These are phyloP conservation scores for Blastocystis sp. DNA, from an alignment of 352 stramenopile species.

Conservation along the genomic window DNA sequence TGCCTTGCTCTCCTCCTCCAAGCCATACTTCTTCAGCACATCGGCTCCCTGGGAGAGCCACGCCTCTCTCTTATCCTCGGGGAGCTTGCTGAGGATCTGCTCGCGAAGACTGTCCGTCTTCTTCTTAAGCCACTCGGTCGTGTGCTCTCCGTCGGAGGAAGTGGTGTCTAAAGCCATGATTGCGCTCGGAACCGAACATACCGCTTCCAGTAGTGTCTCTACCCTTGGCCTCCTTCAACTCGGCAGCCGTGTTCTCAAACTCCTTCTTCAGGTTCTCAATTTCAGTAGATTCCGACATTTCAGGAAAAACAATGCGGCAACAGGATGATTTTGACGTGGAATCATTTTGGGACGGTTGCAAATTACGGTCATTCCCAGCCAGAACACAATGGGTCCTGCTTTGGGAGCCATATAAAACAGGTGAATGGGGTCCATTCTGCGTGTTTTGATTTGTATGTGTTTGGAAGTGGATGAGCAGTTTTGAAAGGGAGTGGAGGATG, in stretches of 20 bases:
- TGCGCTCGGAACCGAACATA: slow-evolving; percentile 22
- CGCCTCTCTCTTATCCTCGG: slow-evolving; percentile 66
- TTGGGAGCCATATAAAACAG: no score
- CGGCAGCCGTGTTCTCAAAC: slow-evolving; percentile 67
- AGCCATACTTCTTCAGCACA: slow-evolving; percentile 66
- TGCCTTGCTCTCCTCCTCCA: slow-evolving; percentile 60
- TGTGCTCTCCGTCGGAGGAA: slow-evolving; percentile 68
- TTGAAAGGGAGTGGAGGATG: no score
- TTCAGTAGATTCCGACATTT: slow-evolving; percentile 63
- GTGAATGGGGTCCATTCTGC: no score
- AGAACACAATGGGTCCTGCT: no score
- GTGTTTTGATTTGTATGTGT: no score
- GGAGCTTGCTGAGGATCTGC: slow-evolving; percentile 65
- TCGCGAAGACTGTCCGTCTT: slow-evolving; percentile 62
- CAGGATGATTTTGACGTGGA: no score
- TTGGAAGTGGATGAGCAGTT: no score
- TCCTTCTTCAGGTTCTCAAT: slow-evolving; percentile 65
- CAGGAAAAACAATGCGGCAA: not conserved
- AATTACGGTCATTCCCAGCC: no score
- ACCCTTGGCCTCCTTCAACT: slow-evolving; percentile 66
- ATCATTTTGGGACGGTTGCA: no score
- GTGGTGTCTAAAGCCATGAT: slow-evolving; percentile 56
- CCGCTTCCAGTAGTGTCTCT: slow-evolving; percentile 62
- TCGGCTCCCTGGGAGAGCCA: slow-evolving; percentile 54
- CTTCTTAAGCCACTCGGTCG: slow-evolving; percentile 68